A percentile compares a stretch with the other conserved stretches of the same genome.
Conservation (phyloP, 495 filamentous ascomycete genomes). For the Wilcoxina mikolae region DNA sequence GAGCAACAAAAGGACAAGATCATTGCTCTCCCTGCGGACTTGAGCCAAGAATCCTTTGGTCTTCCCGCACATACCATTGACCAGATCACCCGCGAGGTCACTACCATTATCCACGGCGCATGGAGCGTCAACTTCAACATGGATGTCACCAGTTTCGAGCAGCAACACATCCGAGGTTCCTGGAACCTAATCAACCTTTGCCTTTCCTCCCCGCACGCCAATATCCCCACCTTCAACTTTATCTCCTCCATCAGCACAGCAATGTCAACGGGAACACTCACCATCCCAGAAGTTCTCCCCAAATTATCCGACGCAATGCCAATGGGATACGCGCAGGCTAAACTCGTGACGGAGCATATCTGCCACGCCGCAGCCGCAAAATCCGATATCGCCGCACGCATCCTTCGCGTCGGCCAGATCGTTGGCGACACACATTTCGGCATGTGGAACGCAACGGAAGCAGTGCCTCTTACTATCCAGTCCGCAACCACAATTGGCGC, state of each 20-base stretch:
- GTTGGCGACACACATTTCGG: constrained; percentile 40
- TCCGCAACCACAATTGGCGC: constrained; percentile 35
- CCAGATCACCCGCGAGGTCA: constrained; percentile 33
- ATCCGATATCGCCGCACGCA: constrained; percentile 30
- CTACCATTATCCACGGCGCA: constrained; percentile 47
- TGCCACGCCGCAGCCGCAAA: constrained; percentile 28
- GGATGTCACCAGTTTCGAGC: constrained; percentile 39
- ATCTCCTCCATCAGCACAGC: constrained; percentile 45
- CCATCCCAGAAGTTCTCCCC: constrained; percentile 35
- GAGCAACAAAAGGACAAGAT: constrained; percentile 28
- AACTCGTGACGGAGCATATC: constrained; percentile 46
- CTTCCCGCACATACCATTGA: constrained; percentile 29
- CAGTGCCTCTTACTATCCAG: constrained; percentile 45
- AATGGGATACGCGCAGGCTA: constrained; percentile 48
- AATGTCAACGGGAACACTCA: constrained; percentile 19
- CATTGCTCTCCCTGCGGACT: constrained; percentile 30
- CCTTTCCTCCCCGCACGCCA: constrained; percentile 30
- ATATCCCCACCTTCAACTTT: constrained; percentile 37
- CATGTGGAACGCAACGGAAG: constrained; percentile 49
- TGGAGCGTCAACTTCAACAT: constrained; percentile 62
- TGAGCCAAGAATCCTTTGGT: constrained; percentile 35
- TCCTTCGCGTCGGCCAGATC: constrained; percentile 47
- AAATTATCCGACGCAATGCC: constrained; percentile 35
- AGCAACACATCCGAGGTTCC: constrained; percentile 41
- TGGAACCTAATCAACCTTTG: constrained; percentile 43